Conservation (phyloP, 2,329 filamentous ascomycete genomes). For the Monosporascus sp. region DNA sequence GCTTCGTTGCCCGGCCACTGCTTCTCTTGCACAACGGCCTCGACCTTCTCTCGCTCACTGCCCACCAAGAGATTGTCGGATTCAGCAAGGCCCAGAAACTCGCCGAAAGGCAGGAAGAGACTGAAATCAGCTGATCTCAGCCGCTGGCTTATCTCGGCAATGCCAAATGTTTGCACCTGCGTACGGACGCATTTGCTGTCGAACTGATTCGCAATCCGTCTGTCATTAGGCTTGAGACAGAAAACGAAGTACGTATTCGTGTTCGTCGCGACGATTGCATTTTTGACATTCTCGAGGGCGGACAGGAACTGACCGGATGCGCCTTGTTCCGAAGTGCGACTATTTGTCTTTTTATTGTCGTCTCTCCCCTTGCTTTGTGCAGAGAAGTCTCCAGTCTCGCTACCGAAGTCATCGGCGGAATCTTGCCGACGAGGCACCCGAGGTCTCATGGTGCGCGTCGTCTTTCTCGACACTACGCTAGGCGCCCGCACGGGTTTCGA, state of each 20-base stretch:
- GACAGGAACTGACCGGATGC: slow-evolving; percentile 89
- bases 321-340: slow-evolving; percentile 64
- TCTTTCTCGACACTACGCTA: slow-evolving; percentile 83
- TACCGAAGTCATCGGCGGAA: slow-evolving; percentile 44
- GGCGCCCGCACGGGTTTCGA: slow-evolving; percentile 91
- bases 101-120: slow-evolving; percentile 89
- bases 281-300: slow-evolving; percentile 84
- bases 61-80: slow-evolving; percentile 81
- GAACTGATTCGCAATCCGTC: slow-evolving; percentile 96
- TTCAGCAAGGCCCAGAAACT: slow-evolving; percentile 87
- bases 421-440: slow-evolving; percentile 36
- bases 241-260: slow-evolving; percentile 96
- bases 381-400: slow-evolving; percentile 39
- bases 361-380: slow-evolving; percentile 15
- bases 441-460: slow-evolving; percentile 35
- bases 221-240: slow-evolving; percentile 94
- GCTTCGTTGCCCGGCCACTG: slow-evolving; percentile 92
- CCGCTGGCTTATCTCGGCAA: slow-evolving; percentile 93
- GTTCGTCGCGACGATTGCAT: slow-evolving; percentile 74
- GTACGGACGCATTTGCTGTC: slow-evolving; percentile 97
- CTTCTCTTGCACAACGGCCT: slow-evolving; percentile 86
- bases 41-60: slow-evolving; percentile 85
- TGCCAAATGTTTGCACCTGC: slow-evolving; percentile 91
- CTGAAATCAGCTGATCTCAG: slow-evolving; percentile 92
- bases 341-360: slow-evolving; percentile 35